phyloP scores from a whole-genome alignment of 805 yeast genomes.

The Metschnikowia reukaufii region DNA sequence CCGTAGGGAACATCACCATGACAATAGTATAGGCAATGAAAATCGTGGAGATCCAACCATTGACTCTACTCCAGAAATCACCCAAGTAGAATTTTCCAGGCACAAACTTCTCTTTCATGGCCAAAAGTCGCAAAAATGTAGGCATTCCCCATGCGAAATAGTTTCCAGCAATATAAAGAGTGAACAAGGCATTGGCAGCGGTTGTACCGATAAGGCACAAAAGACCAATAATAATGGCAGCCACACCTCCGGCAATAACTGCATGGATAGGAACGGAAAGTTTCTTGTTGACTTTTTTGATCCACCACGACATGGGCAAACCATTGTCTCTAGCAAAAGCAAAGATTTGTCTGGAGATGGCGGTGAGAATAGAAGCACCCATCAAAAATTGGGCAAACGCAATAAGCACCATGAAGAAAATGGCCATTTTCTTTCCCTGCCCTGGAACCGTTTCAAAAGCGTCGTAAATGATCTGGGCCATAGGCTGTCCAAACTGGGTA shows the following conservation, averaged over 20 bases:
- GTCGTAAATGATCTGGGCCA: constrained; percentile 64
- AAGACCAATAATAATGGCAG: constrained; percentile 53
- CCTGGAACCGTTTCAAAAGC: constrained; percentile 37
- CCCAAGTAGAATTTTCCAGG: constrained; percentile 75
- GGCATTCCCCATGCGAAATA: constrained; percentile 65
- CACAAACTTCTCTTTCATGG: constrained; percentile 48
- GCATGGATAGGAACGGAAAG: constrained; percentile 68
- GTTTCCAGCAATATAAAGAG: constrained; percentile 62
- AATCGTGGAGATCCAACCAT: constrained; percentile 47
- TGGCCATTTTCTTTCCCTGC: constrained; percentile 59
- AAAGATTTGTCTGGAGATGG: constrained; percentile 70
- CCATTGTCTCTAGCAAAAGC: constrained; percentile 80
- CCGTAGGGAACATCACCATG: constrained; percentile 62
- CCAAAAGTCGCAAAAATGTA: constrained; percentile 44
- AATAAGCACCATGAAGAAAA: constrained; percentile 59
- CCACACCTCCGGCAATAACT: constrained; percentile 43
- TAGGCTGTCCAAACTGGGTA: constrained; percentile 49
- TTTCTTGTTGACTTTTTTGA: constrained; percentile 56
- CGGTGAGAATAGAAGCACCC: constrained; percentile 63
- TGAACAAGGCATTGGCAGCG: constrained; percentile 69
- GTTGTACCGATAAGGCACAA: constrained; percentile 56
- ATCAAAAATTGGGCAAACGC: constrained; percentile 62
- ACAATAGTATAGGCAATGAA: constrained; percentile 56
- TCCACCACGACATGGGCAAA: constrained; percentile 51
- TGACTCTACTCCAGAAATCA: constrained; percentile 38